Evolutionary conservation across 306 rosid species (phyloP).

Genomic region (Acacia acuminata): DNA sequence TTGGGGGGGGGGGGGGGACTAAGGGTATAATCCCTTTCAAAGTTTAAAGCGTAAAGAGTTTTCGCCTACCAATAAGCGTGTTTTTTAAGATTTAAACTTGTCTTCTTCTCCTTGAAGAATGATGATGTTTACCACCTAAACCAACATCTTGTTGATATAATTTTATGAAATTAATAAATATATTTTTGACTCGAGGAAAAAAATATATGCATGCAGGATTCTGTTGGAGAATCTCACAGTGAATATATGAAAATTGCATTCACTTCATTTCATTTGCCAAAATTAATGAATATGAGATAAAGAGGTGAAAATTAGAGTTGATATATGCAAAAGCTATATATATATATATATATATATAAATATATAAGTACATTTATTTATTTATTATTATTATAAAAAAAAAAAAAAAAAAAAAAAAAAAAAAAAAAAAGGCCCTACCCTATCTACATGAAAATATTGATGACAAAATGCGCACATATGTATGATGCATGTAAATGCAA

Average conservation of each 20-base stretch:
- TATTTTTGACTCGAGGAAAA: background rate
- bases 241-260: background rate
- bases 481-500: constrained; percentile 27
- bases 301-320: background rate
- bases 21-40: too few species aligned
- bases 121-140: rapidly evolving
- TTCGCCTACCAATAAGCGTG: too few species aligned
- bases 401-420: too few species aligned
- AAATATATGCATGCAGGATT: background rate
- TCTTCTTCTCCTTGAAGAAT: too few species aligned
- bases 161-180: background rate
- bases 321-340: background rate
- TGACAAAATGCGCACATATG: background rate
- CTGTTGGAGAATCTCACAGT: background rate
- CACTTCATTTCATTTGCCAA: background rate
- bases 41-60: too few species aligned
- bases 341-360: too few species aligned
- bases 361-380: too few species aligned
- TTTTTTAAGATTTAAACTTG: too few species aligned
- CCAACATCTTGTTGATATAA: background rate
- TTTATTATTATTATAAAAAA: too few species aligned
- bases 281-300: background rate
- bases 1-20: too few species aligned
- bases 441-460: background rate
- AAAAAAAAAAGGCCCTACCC: background rate